Base-by-base conservation (phyloP, 768 basidiomycete species). In the Pleurotus salmoneostramineus region DNA sequence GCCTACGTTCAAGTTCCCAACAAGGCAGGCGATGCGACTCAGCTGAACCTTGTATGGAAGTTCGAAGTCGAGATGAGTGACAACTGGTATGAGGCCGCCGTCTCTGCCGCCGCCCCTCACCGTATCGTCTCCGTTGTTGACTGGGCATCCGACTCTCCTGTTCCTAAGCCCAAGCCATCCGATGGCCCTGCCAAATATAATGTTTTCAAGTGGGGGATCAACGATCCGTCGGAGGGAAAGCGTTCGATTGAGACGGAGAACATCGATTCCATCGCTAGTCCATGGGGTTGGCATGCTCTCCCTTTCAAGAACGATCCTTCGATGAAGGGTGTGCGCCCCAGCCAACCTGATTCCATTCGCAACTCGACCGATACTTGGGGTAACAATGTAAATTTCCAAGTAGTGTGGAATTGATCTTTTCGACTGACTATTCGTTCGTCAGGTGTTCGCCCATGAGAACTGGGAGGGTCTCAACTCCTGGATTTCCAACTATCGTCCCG, bases 81-180 rank as follows among this genome's bases (percentile, higher is more conserved):
- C 73, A 98, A 95, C 72, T 96, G 93, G 93, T 98, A 98, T 64
- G 94, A 98, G 71, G 83, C 93, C 3, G 81, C 91, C 17, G 87
- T 99, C 43, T 87, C 90, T 8, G 85, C 83, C 1, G 68, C 74
- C 32, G 70, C 79, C n/a, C 90, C 93, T 27, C 87, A 93, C 67
- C 81, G 85, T 60, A 87, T 95, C 63, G 74, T 98, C 65, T 87
- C 89, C 31, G 93, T 95, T 37, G 91, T 96, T 60, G 96, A 98
- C 68, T 98, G 95, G 95, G 94, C 88, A 0, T 88, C 89, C 15
- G 93, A 95, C 68, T 82, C 89, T 3, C 79, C 82, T 3, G 69
- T 83, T 47, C 79, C 79, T 10, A 64, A 62, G 14, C 77, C 77
- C 37, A 66, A 64, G n/a, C 56, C 71, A 7, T 62, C 66, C 6